Evolutionary conservation across 192 early-diverging fungal species (phyloP), one percentile per base, ranked within the genome.

Genomic region (Phlyctochytrium planicorne): DNA sequence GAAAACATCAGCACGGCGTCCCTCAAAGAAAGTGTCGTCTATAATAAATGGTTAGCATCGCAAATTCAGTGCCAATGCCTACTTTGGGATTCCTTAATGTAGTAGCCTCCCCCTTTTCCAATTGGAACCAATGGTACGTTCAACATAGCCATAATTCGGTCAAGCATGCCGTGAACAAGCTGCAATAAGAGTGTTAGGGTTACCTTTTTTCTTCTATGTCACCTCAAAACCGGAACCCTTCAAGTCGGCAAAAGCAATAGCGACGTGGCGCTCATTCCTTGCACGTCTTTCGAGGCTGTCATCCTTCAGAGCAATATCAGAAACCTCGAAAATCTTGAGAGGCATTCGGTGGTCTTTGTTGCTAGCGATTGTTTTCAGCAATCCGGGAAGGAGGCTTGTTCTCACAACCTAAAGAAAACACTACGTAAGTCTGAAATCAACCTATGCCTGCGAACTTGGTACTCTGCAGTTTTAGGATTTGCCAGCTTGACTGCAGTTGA

Each of bases 291-390:
- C 94, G 52, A 73, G 65, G 6, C 84, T 74, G 24, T 94, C 87
- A 76, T 96, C 93, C 80, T 96, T 94, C 70, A 95, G 78, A 23
- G 91, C 92, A 30, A 96, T 88, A 63, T 99, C 96, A 31, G 92
- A 93, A 33, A 98, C 94, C 75, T 99, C 97, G 73, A 99, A 99
- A 66, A 98, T 73, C 78, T 92, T 92, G 80, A 96, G 78, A 4
- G 97, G 97, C 36, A 96, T 82, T 2, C 95, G 78, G 31, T 73
- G 70, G 62, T 93, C 86, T 74, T 88, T 91, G 82, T 91, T 94
- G 79, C 94, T 92, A 71, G 86, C 83, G 53, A 97, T 68, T 0
- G 96, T 96, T 87, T 99, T 99, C 63, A 99, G 83, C 20, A 96
- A 76, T 25, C 97, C 97, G 1, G 92, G 94, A 35, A 98, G 80